Evolutionary conservation across 306 rosid genomes (phyloP), one percentile per base, ranked within the genome.

Genomic region (Trifolium repens): DNA sequence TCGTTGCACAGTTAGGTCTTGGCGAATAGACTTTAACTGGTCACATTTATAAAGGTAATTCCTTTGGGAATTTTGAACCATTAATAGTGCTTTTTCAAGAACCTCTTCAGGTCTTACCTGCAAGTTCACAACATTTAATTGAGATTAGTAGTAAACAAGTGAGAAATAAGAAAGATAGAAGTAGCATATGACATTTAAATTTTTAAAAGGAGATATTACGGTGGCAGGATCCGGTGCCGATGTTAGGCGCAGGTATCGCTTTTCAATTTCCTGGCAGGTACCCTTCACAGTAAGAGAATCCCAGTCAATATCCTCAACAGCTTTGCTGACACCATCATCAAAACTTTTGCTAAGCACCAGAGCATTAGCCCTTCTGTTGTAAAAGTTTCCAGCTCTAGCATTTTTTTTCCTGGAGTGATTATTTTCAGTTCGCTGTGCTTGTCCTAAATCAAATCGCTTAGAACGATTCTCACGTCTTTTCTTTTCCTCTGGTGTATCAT

Each of bases 21-120:
- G 99, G 64, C 99, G 99, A 71, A 96, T 92, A 40, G 99, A 96
- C 87, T 96, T 96, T 79, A 96, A 84, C 83, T 96, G 99, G 78
- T 96, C 99, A 40, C 99, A 96, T 82, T 96, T 96, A 72, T 82
- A 92, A 30, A 90, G 96, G 78, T 96, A 96, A 87, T 96, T 96
- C 88, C 91, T 92, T 76, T 74, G 96, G 34, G 99, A 96, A 74
- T 83, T 84, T 76, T 87, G 91, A 79, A 96, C 97, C 98, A 89
- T 96, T 75, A 78, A 81, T 70, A 96, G 78, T 52, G 99, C 93
- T 65, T 88, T 92, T 80, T 88, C 98, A 70, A 92, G 91, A 73
- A 96, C 91, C 75, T 92, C 98, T 84, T 96, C 99, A n/a, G 99
- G 99, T 87, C 99, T 89, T 76, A 96, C 99, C 99, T 96, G 89